phyloP scores from a whole-genome alignment of 1,284 basidiomycete species.

The Irpex sp. region DNA sequence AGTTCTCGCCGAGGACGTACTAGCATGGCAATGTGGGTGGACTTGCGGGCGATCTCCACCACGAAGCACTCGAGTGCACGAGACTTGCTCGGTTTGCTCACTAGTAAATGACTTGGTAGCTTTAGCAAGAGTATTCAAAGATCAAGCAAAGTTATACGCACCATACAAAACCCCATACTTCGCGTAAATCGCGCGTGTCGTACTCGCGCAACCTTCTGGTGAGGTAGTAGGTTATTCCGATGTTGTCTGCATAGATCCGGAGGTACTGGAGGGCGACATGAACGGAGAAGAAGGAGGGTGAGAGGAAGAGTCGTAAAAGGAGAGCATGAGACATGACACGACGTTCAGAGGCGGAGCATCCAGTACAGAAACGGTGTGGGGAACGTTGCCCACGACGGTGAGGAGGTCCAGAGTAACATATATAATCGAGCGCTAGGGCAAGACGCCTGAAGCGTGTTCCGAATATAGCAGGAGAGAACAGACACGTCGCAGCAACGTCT shows the following conservation, averaged over 20 bases:
- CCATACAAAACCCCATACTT: slow-evolving; percentile 98
- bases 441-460: not conserved
- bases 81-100: slow-evolving; percentile 86
- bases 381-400: slow-evolving; percentile 6
- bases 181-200: slow-evolving; percentile 79
- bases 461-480: not conserved
- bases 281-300: slow-evolving; percentile 86
- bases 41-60: slow-evolving; percentile 80
- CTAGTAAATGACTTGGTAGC: slow-evolving; percentile 75
- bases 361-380: slow-evolving; percentile 3
- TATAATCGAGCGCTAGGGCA: not conserved
- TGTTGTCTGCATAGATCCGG: slow-evolving; percentile 84
- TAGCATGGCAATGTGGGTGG: slow-evolving; percentile 91
- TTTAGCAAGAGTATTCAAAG: not conserved
- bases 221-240: slow-evolving; percentile 95
- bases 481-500: slow-evolving; percentile 6
- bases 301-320: slow-evolving; percentile 84
- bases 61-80: slow-evolving; percentile 92
- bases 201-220: slow-evolving; percentile 79
- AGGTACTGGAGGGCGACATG: slow-evolving; percentile 91
- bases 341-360: slow-evolving; percentile 10
- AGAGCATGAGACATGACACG: slow-evolving; percentile 64
- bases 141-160: slow-evolving; percentile 31
- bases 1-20: slow-evolving; percentile 48
- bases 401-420: not conserved